phyloP scores from a whole-genome alignment of 108 stramenopile species.

The Epipyxis sp. region DNA sequence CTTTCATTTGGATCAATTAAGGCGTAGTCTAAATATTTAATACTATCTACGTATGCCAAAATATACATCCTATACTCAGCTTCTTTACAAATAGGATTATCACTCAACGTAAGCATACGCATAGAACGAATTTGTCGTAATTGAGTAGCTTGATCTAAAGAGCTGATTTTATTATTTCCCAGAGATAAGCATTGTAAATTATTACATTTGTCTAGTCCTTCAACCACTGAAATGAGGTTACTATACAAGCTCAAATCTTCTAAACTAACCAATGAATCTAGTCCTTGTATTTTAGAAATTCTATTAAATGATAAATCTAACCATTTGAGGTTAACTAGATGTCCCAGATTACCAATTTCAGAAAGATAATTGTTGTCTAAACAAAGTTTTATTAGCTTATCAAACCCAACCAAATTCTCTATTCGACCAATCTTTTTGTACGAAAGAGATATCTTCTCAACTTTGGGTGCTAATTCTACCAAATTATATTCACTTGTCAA shows the following conservation, averaged over 20 bases:
- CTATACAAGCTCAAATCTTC: constrained; percentile 56
- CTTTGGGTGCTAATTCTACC: constrained; percentile 16
- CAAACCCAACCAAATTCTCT: constrained; percentile 61
- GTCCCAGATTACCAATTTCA: constrained; percentile 49
- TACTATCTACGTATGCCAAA: constrained; percentile 56
- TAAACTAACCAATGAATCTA: constrained; percentile 53
- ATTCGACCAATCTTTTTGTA: constrained; percentile 59
- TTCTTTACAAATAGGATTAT: constrained; percentile 61
- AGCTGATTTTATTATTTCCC: constrained; percentile 58
- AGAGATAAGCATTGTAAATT: constrained; percentile 60
- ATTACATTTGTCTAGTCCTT: constrained; percentile 58
- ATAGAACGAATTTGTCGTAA: constrained; percentile 54
- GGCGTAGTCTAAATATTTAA: constrained; percentile 59
- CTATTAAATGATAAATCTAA: constrained; percentile 63
- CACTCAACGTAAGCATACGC: constrained; percentile 57
- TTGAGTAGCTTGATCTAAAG: constrained; percentile 50
- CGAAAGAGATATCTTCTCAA: constrained; percentile 38
- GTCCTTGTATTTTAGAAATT: constrained; percentile 56
- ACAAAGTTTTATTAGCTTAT: constrained; percentile 56
- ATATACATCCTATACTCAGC: constrained; percentile 57
- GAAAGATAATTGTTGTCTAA: constrained; percentile 65
- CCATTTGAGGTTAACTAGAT: constrained; percentile 58
- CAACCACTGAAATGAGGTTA: constrained; percentile 53
- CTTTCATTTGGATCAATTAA: constrained; percentile 32
- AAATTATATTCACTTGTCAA: constrained; percentile 17